A percentile compares a stretch with the other conserved stretches of the same genome.
Evolutionary conservation across 2,329 filamentous ascomycete genomes (phyloP).

Genomic region (Knoxdaviesia capensis): DNA sequence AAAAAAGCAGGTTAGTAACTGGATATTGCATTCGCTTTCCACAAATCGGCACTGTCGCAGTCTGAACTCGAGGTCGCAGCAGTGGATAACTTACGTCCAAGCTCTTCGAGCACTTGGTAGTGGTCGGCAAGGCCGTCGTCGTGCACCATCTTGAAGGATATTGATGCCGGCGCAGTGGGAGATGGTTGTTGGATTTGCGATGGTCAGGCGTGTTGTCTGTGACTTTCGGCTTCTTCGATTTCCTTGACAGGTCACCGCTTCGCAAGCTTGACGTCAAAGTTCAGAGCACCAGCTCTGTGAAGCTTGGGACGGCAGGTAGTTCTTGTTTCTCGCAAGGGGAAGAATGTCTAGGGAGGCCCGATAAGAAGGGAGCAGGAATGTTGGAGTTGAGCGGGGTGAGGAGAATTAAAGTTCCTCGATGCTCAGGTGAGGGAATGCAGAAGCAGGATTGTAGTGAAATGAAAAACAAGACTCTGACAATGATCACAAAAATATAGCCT

Average conservation of each 20-base stretch:
- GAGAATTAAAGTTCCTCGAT: no score
- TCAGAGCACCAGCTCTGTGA: no score
- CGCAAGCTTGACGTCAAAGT: no score
- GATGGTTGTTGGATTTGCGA: background rate
- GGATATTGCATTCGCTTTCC: background rate
- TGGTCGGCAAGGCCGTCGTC: conserved; percentile 56
- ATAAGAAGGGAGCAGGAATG: no score
- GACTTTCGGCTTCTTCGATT: background rate
- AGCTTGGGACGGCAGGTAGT: no score
- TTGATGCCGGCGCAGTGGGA: background rate
- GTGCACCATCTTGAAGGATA: conserved; percentile 21
- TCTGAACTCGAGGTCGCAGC: background rate
- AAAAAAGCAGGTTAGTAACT: conserved; percentile 2
- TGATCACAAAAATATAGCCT: no score
- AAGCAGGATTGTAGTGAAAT: no score
- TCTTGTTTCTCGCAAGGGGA: no score
- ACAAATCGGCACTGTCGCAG: background rate
- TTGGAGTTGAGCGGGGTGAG: no score
- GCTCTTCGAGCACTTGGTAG: conserved; percentile 90
- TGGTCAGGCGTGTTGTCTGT: background rate
- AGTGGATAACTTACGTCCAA: conserved; percentile 52
- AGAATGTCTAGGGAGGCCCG: no score
- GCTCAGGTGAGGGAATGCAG: no score
- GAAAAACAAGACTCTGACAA: no score
- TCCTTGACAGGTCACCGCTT: background rate